These are phyloP conservation scores for Colletotrichum tanaceti DNA, from an alignment of 2,329 filamentous ascomycete species.

Conservation along the genomic window DNA sequence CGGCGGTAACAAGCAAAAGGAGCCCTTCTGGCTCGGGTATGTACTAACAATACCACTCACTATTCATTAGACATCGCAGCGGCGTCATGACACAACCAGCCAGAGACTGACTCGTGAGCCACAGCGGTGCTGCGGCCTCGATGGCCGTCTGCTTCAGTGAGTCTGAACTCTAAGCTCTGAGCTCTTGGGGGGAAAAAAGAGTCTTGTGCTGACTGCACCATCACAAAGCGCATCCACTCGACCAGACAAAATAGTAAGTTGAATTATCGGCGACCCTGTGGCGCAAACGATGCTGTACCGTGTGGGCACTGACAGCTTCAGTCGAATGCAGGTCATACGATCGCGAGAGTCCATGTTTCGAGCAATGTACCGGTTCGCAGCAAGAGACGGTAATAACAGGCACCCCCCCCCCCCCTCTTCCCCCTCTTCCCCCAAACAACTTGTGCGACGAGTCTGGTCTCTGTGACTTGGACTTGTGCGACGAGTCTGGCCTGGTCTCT, in stretches of 20 bases:
- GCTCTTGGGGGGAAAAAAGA: background rate
- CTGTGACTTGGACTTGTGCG: background rate
- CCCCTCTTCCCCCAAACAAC: too few species aligned
- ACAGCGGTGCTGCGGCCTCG: slow-evolving; percentile 56
- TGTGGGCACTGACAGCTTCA: slow-evolving; percentile 38
- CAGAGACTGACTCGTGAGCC: slow-evolving; percentile 18
- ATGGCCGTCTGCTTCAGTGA: slow-evolving; percentile 60
- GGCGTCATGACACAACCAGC: accelerated
- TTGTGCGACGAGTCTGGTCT: background rate
- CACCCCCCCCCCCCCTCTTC: too few species aligned
- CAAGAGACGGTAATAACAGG: too few species aligned
- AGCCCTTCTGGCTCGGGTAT: slow-evolving; percentile 60
- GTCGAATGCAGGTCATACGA: slow-evolving; percentile 58
- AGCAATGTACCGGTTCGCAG: slow-evolving; percentile 53
- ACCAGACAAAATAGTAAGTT: slow-evolving; percentile 59
- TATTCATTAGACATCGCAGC: too few species aligned
- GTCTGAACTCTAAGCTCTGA: slow-evolving; percentile 25
- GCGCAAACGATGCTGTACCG: too few species aligned
- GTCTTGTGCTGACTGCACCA: background rate
- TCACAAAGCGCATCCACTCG: slow-evolving; percentile 54
- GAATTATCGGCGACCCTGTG: too few species aligned
- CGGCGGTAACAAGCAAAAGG: slow-evolving; percentile 47
- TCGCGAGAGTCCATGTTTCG: slow-evolving; percentile 54
- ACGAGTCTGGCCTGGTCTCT: background rate
- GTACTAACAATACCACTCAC: slow-evolving; percentile 42